Base-by-base conservation (phyloP, 805 yeast species). In the Lipomyces lipofer region DNA sequence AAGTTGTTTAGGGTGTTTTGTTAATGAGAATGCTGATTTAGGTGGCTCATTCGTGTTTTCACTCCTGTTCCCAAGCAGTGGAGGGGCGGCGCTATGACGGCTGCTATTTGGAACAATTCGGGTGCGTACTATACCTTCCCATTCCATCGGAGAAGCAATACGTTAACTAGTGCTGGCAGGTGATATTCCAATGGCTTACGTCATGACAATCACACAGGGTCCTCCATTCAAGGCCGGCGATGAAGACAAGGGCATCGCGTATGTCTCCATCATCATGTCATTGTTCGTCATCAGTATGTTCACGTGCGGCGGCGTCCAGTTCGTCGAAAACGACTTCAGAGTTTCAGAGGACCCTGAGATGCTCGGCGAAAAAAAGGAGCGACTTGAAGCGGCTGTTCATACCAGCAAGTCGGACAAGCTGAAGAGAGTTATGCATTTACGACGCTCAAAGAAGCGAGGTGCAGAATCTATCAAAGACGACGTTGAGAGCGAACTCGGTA, bases 161-260 rank as follows among this genome's bases (percentile, higher is more conserved):
- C n/a, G n/a, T n/a, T n/a, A n/a, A n/a, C n/a, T n/a, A n/a, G n/a
- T n/a, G n/a, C n/a, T n/a, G n/a, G n/a, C n/a, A n/a, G n/a, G 90
- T 13, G 96, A 88, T 70, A 74, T 88, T 52, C 96, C 96, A 0
- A 86, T 88, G 62, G 95, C 96, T 0, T 89, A 88, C 62, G 74
- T 73, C 9, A 67, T 72, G 48, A 85, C 92, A 2, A 71, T 88
- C 65, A 84, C 86, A 24, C 76, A 80, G 13, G 83, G 89, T 1
- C 73, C 80, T 1, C 66, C 67, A 6, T 84, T 90, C 63, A 73
- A 84, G 0, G 64, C 73, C 13, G 78, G 69, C 3, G 82, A 86
- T 57, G 88, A 88, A 33, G 76, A 81, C 50, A 78, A 79, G 62
- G 97, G 97, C 24, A 85, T 86, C 24, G 94, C 97, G 0, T 88